These are phyloP conservation scores for Penicillium vulpinum DNA, from an alignment of 2,329 filamentous ascomycete species.

Conservation along the genomic window DNA sequence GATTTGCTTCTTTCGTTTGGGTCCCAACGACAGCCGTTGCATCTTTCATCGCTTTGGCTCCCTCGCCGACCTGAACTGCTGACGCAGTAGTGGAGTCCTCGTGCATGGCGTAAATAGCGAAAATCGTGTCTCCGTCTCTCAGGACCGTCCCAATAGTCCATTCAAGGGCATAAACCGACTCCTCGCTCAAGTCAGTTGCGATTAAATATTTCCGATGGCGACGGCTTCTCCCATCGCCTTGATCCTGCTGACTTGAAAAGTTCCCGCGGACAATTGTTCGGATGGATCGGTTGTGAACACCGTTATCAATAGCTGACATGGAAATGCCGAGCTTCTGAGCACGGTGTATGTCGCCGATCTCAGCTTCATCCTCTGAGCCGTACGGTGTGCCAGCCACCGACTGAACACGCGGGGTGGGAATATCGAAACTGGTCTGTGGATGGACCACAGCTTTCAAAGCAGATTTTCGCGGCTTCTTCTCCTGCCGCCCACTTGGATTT, in stretches of 20 bases:
- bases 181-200: conserved; percentile 91
- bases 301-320: conserved; percentile 73
- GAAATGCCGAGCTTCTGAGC: conserved; percentile 82
- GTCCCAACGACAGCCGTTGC: conserved; percentile 67
- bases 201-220: conserved; percentile 87
- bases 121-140: conserved; percentile 87
- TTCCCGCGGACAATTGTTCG: conserved; percentile 90
- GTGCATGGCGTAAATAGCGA: conserved; percentile 90
- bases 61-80: conserved; percentile 64
- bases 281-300: conserved; percentile 76
- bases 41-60: conserved; percentile 72
- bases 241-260: conserved; percentile 68
- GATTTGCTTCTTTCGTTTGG: conserved; percentile 57
- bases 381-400: conserved; percentile 60
- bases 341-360: conserved; percentile 78
- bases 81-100: conserved; percentile 61
- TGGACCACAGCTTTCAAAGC: conserved; percentile 61
- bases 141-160: conserved; percentile 97
- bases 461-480: conserved; percentile 39
- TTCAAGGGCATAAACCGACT: conserved; percentile 91
- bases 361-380: conserved; percentile 83
- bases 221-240: conserved; percentile 75
- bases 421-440: conserved; percentile 80
- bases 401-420: conserved; percentile 56
- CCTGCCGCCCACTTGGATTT: conserved; percentile 29